These are phyloP conservation scores for Apophysomyces elegans DNA, from an alignment of 371 early-diverging fungal genomes.

Conservation along the genomic window DNA sequence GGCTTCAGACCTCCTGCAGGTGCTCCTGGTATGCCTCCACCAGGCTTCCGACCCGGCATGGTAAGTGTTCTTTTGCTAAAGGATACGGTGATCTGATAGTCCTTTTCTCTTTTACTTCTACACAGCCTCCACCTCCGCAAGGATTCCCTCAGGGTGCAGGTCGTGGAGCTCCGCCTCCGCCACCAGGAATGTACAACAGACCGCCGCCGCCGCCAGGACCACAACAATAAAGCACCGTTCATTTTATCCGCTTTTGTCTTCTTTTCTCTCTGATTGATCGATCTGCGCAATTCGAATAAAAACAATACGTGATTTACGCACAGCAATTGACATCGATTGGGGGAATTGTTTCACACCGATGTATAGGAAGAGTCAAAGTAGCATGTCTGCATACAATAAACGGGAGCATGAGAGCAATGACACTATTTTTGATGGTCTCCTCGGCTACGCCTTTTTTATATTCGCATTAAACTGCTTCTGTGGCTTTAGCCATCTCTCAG, in stretches of 20 bases:
- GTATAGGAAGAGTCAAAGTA: too few relatives aligned
- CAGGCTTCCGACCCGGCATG: slow-evolving; percentile 48
- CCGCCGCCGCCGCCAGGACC: slow-evolving; percentile 30
- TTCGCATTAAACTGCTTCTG: too few relatives aligned
- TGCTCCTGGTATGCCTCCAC: slow-evolving; percentile 45
- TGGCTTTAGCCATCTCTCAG: too few relatives aligned
- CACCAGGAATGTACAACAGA: slow-evolving; percentile 41
- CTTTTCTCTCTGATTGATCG: slow-evolving; percentile 1
- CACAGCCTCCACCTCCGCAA: slow-evolving; percentile 32
- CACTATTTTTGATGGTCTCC: too few relatives aligned
- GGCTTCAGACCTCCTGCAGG: slow-evolving; percentile 61
- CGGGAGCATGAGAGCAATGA: neutral
- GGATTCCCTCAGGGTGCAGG: slow-evolving; percentile 38
- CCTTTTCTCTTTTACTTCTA: neutral
- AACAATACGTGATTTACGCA: slow-evolving; percentile 6
- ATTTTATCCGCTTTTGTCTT: slow-evolving; percentile 10
- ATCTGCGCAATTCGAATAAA: slow-evolving; percentile 4
- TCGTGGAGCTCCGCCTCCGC: slow-evolving; percentile 33
- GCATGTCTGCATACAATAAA: neutral
- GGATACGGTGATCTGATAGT: neutral
- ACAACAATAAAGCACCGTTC: slow-evolving; percentile 5
- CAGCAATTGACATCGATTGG: neutral
- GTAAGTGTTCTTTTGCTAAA: slow-evolving; percentile 18
- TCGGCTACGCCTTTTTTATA: too few relatives aligned
- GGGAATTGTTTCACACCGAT: too few relatives aligned